Evolutionary conservation across 768 basidiomycete species (phyloP).

Genomic region (Piloderma croceum): DNA sequence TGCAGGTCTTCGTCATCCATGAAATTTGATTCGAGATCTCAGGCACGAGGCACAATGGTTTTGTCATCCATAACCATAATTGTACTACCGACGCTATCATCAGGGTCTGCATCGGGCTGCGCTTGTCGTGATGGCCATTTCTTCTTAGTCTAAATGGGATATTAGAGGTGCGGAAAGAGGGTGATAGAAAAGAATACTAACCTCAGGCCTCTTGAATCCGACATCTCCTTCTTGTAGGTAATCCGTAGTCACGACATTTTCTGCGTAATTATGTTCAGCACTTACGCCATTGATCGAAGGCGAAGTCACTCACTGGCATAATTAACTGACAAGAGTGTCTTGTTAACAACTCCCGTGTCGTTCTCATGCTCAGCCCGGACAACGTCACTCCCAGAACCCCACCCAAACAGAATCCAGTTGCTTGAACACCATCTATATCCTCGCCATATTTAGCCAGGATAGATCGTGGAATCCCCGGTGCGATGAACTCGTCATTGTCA

Average conservation of each 20-base stretch:
- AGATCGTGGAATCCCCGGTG: slow-evolving; percentile 74
- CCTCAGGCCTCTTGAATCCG: slow-evolving; percentile 95
- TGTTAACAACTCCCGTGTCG: slow-evolving; percentile 61
- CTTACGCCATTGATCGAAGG: too few relatives aligned
- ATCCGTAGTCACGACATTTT: slow-evolving; percentile 82
- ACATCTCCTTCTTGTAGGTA: slow-evolving; percentile 88
- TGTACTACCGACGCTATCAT: too few relatives aligned
- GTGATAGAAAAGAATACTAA: slow-evolving; percentile 21
- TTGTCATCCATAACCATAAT: slow-evolving; percentile 81
- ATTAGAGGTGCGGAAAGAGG: slow-evolving; percentile 7
- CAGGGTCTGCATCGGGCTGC: slow-evolving; percentile 46
- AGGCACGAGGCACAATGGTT: slow-evolving; percentile 57
- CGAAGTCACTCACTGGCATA: slow-evolving; percentile 68
- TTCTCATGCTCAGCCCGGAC: slow-evolving; percentile 48
- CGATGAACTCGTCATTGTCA: slow-evolving; percentile 90
- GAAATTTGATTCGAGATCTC: slow-evolving; percentile 82
- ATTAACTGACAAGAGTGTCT: slow-evolving; percentile 76
- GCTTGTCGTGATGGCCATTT: slow-evolving; percentile 71
- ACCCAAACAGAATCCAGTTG: too few relatives aligned
- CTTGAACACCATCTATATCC: slow-evolving; percentile 67
- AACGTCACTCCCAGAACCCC: too few relatives aligned
- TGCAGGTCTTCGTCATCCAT: slow-evolving; percentile 99
- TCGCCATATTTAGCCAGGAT: slow-evolving; percentile 96
- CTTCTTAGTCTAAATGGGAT: slow-evolving; percentile 73
- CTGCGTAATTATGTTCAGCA: slow-evolving; percentile 37